phyloP scores from a whole-genome alignment of 306 rosid species.

The Canavalia ensiformis region DNA sequence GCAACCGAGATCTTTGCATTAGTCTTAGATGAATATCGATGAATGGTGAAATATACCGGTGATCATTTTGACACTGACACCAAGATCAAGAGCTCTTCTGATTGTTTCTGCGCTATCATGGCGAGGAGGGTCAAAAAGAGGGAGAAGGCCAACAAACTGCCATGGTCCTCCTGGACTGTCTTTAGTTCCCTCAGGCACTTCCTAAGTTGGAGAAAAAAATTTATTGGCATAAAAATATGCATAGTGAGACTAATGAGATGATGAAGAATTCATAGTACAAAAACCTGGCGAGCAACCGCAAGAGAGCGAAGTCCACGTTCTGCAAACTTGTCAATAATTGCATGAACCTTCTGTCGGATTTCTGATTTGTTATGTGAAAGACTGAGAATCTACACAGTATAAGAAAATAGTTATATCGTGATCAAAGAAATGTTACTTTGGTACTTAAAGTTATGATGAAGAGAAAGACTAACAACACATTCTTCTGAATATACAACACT shows the following conservation, averaged over 20 bases:
- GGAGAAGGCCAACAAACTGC: constrained; percentile 84
- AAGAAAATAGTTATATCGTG: neutral
- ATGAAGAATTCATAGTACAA: neutral
- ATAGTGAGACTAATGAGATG: neutral
- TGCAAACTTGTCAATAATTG: constrained; percentile 73
- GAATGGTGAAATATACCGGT: constrained; percentile 59
- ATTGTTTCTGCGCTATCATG: constrained; percentile 88
- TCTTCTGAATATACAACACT: too few species aligned
- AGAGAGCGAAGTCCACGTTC: constrained; percentile 84
- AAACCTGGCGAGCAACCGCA: constrained; percentile 70
- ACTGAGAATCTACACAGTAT: constrained; percentile 63
- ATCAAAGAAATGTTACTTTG: neutral
- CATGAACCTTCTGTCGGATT: constrained; percentile 64
- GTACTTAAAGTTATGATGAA: constrained; percentile 2
- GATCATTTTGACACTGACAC: constrained; percentile 83
- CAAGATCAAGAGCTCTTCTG: constrained; percentile 81
- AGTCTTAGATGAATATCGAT: neutral
- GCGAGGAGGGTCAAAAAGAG: constrained; percentile 84
- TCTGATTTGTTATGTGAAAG: constrained; percentile 70
- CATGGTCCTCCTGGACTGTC: constrained; percentile 80
- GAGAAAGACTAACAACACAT: too few species aligned
- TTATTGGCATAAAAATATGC: constrained; percentile 11
- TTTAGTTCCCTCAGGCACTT: constrained; percentile 73
- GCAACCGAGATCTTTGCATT: constrained; percentile 6
- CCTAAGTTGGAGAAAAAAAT: constrained; percentile 44